Evolutionary conservation across 306 rosid genomes (phyloP), one percentile per base, ranked within the genome.

Genomic region (Begonia masoniana): DNA sequence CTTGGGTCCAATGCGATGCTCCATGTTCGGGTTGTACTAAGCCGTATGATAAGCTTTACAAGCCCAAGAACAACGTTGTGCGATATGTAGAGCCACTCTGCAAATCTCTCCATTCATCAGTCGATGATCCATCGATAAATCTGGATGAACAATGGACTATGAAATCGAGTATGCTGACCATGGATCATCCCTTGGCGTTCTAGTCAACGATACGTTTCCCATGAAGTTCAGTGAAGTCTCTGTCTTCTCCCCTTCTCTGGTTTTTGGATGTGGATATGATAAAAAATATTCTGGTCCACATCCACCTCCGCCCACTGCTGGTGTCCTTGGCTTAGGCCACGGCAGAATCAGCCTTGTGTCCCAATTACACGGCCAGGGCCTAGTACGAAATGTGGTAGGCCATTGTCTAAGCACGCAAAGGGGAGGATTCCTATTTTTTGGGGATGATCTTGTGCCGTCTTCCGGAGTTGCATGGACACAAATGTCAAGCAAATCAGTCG

Each of bases 1-100:
- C 87, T 17, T 89, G 95, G 95, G 78, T 89, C 52, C 87, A 85
- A 56, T 89, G 95, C 43, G 88, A 88, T 56, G 89, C 87, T 55
- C 87, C 89, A 2, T 89, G 97, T 57, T 64, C 57, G 7, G 73
- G 83, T 14, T 89, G 95, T 76, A 78, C 89, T 10, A 47, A 19
- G 95, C 83, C 95, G 56, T 66, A 4, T 0, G 54, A 70, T 11
- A n/a, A 41, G 41, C 89, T 48, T 7, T 89, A 85, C 59, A 82
- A 73, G 64, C 89, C 82, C 13, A 60, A 52, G 13, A 51, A 52
- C 24, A 82, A 78, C 59, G 12, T 52, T 36, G 63, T 85, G 46
- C 13, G 10, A 46, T 78, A 89, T 60, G 41, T 1, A 2, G 83
- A 89, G 50, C 82, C 78, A 12, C 10, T 78, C 51, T 89, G 97